Evolutionary conservation across 257 asterid genomes (phyloP).

Genomic region (Scutellaria barbata): DNA sequence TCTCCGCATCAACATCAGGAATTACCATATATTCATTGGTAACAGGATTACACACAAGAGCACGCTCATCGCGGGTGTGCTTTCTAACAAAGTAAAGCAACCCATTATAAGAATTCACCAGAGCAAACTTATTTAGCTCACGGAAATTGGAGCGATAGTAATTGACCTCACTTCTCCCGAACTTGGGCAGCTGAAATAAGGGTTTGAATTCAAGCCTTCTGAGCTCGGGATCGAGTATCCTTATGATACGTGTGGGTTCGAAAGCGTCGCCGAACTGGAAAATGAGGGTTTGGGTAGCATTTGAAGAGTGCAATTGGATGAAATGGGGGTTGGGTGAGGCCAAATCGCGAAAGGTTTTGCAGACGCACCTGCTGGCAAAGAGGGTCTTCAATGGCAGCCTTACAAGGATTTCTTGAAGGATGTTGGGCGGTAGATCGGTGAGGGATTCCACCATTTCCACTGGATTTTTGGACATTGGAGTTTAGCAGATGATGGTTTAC

Average conservation of each 20-base stretch:
- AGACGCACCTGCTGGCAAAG: slow-evolving; percentile 32
- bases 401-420: slow-evolving; percentile 30
- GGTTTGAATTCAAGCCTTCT: not conserved
- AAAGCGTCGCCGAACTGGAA: slow-evolving; percentile 18
- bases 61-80: slow-evolving; percentile 7
- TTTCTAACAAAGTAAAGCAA: slow-evolving; percentile 29
- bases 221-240: slow-evolving; percentile 30
- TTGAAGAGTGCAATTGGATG: slow-evolving; percentile 15
- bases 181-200: slow-evolving; percentile 24
- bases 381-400: slow-evolving; percentile 31
- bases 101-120: slow-evolving; percentile 40
- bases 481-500: not conserved
- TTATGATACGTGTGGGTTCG: not conserved
- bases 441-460: slow-evolving; percentile 17
- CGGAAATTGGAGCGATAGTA: not conserved
- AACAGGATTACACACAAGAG: slow-evolving; percentile 39
- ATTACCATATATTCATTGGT: slow-evolving; percentile 28
- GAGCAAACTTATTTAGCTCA: not conserved
- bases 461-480: not conserved
- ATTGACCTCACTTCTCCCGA: not conserved
- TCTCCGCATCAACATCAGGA: not conserved
- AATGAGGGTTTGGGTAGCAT: slow-evolving; percentile 21
- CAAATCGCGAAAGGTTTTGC: slow-evolving; percentile 29
- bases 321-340: slow-evolving; percentile 26
- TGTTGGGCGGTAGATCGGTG: not conserved